Conservation (phyloP, 495 filamentous ascomycete genomes). For the Sabuloglossum arenarium region DNA sequence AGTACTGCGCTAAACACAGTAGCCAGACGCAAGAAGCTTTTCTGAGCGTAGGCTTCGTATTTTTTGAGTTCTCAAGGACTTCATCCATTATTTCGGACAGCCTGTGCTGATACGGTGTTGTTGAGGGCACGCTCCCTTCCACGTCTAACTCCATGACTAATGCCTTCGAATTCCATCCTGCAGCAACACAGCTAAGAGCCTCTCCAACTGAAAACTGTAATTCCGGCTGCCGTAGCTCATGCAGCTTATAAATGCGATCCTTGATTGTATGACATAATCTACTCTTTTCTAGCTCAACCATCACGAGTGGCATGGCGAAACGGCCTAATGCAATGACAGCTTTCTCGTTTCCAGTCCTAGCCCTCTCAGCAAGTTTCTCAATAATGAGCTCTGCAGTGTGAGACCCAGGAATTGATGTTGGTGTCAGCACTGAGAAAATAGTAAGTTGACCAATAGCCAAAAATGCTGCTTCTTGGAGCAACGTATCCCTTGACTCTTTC, state of each 20-base stretch:
- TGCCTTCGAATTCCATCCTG: slow-evolving; percentile 56
- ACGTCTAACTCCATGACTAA: slow-evolving; percentile 39
- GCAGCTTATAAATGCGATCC: slow-evolving; percentile 44
- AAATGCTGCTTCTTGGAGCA: slow-evolving; percentile 36
- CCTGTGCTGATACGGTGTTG: slow-evolving; percentile 21
- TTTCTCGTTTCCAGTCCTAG: slow-evolving; percentile 63
- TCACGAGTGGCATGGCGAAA: slow-evolving; percentile 24
- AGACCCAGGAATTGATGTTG: slow-evolving; percentile 18
- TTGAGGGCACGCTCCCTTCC: slow-evolving; percentile 22
- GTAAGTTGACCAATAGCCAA: slow-evolving; percentile 54
- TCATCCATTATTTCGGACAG: slow-evolving; percentile 40
- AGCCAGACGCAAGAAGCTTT: slow-evolving; percentile 89
- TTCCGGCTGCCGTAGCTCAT: slow-evolving; percentile 67
- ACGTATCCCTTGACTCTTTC: slow-evolving; percentile 28
- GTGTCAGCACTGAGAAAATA: slow-evolving; percentile 37
- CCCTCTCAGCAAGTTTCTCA: slow-evolving; percentile 36
- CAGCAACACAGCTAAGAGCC: slow-evolving; percentile 53
- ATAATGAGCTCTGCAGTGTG: slow-evolving; percentile 25
- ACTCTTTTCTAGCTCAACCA: slow-evolving; percentile 10
- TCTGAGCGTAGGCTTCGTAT: slow-evolving; percentile 65
- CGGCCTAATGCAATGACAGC: slow-evolving; percentile 59
- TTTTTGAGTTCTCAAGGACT: slow-evolving; percentile 48
- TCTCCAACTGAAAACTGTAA: slow-evolving; percentile 78
- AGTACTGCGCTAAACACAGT: slow-evolving; percentile 79
- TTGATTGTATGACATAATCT: slow-evolving; percentile 22